These are phyloP conservation scores for Micractinium conductrix DNA, from an alignment of 139 green algal genomes.

Conservation along the genomic window DNA sequence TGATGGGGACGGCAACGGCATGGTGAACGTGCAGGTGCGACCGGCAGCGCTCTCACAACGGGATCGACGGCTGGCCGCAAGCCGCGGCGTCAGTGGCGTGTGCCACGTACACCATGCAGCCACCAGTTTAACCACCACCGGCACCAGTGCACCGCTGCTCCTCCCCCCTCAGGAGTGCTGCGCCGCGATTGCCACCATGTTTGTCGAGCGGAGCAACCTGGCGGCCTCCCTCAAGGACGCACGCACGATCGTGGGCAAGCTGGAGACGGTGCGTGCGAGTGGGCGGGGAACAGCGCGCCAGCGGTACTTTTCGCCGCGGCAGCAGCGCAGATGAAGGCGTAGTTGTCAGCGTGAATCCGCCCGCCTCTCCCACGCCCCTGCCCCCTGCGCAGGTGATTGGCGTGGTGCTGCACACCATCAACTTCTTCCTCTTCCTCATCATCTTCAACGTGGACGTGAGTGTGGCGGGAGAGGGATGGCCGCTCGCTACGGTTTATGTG, in stretches of 20 bases:
- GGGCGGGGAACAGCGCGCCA: background rate
- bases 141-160: background rate
- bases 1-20: constrained; percentile 62
- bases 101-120: background rate
- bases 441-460: constrained; percentile 66
- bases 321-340: constrained; percentile 20
- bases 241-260: constrained; percentile 68
- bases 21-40: constrained; percentile 50
- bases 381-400: background rate
- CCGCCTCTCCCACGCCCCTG: no score
- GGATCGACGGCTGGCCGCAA: background rate
- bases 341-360: no score
- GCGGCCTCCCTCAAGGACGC: constrained; percentile 81
- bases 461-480: no score
- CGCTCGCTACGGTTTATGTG: no score
- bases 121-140: no score
- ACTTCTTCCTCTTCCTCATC: constrained; percentile 64
- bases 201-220: constrained; percentile 74
- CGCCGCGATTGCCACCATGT: constrained; percentile 28
- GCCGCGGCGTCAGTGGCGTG: background rate
- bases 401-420: constrained; percentile 31
- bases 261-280: constrained; percentile 61
- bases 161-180: constrained; percentile 34
- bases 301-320: no score
- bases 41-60: no score